These are phyloP conservation scores for Parietaria judaica DNA, from an alignment of 306 rosid genomes.

Conservation along the genomic window DNA sequence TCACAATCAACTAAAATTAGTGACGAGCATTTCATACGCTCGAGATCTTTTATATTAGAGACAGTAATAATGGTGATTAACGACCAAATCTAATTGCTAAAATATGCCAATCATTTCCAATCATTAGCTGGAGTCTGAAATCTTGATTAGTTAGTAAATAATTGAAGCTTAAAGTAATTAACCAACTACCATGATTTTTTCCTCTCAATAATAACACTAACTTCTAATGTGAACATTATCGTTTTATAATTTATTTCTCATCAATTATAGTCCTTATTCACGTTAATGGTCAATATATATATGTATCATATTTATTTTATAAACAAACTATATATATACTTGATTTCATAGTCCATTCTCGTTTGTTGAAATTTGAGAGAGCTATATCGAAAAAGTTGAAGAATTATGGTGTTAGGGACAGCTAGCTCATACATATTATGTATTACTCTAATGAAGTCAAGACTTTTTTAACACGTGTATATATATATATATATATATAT, in stretches of 20 bases:
- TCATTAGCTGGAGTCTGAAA: conserved; percentile 34
- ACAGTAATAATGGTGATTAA: conserved; percentile 16
- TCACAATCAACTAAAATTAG: background rate
- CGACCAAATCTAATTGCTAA: conserved; percentile 32
- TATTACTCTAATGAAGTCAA: too few species aligned
- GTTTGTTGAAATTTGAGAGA: background rate
- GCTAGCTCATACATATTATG: too few species aligned
- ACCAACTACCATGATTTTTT: conserved; percentile 40
- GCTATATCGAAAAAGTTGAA: too few species aligned
- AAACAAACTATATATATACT: background rate
- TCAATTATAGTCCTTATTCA: conserved; percentile 21
- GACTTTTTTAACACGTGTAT: too few species aligned
- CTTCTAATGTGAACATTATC: conserved; percentile 4
- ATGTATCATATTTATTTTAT: too few species aligned
- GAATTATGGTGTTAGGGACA: too few species aligned
- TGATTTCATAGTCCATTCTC: background rate
- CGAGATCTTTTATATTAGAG: conserved; percentile 1
- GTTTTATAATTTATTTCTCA: background rate
- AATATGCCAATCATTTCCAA: conserved; percentile 39
- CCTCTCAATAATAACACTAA: background rate
- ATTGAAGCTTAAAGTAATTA: conserved; percentile 31
- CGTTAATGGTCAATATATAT: background rate
- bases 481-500: too few species aligned
- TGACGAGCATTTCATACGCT: conserved; percentile 3
- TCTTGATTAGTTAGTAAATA: conserved; percentile 14